phyloP scores from a whole-genome alignment of 1,284 basidiomycete species.

The Trichosporon sp. region DNA sequence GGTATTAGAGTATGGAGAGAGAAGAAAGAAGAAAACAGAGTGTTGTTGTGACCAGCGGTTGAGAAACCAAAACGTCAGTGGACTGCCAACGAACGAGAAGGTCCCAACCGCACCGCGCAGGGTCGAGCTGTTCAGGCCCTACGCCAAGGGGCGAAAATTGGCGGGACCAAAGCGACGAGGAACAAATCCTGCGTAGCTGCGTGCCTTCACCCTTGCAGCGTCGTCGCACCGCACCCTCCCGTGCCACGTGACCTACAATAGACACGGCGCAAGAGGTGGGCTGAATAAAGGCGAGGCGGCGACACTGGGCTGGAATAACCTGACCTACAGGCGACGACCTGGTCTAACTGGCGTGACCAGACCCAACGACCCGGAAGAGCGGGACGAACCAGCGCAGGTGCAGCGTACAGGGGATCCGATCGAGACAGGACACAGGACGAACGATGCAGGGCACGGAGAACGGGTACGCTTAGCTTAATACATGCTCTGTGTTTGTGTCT shows the following conservation, averaged over 20 bases:
- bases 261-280: slow-evolving; percentile 1
- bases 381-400: background rate
- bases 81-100: slow-evolving; percentile 16
- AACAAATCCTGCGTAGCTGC: slow-evolving; percentile 3
- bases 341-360: background rate
- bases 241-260: slow-evolving; percentile 1
- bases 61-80: slow-evolving; percentile 20
- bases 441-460: background rate
- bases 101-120: slow-evolving; percentile 14
- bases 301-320: background rate
- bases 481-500: slow-evolving; percentile 4
- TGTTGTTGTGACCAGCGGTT: slow-evolving; percentile 18
- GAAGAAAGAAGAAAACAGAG: slow-evolving; percentile 9
- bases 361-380: background rate
- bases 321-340: background rate
- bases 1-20: slow-evolving; percentile 13
- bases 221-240: slow-evolving; percentile 1
- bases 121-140: slow-evolving; percentile 12
- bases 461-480: slow-evolving; percentile 6
- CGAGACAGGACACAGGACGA: background rate
- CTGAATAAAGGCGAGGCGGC: background rate
- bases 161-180: slow-evolving; percentile 17
- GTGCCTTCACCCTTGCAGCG: background rate
- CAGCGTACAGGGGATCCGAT: background rate
- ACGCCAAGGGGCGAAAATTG: slow-evolving; percentile 16